Conservation (phyloP, 73 alveolate species). For the Chromera velia region DNA sequence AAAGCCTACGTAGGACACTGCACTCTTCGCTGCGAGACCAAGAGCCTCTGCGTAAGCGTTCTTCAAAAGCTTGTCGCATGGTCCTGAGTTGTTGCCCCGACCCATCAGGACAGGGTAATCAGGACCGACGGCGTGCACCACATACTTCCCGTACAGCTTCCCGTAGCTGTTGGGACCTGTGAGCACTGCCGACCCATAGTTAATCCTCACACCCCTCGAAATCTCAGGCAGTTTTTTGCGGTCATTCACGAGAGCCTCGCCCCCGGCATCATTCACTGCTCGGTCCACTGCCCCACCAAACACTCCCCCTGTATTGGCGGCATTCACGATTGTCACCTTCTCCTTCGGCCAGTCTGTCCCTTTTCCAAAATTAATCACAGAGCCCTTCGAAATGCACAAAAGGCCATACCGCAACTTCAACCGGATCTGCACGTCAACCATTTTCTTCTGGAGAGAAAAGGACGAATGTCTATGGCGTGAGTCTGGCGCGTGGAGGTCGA, state of each 20-base stretch:
- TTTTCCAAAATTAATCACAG: not conserved
- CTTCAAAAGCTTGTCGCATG: not conserved
- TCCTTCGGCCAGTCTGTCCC: not conserved
- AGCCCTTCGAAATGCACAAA: not conserved
- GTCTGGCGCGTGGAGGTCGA: too few relatives aligned
- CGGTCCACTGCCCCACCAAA: constrained; percentile 1
- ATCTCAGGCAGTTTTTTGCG: not conserved
- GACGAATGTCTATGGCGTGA: too few relatives aligned
- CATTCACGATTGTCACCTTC: not conserved
- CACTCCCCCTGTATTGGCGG: not conserved
- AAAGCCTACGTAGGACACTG: not conserved
- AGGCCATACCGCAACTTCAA: not conserved
- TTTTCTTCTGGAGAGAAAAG: too few relatives aligned
- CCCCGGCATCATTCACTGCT: not conserved
- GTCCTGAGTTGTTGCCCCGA: not conserved
- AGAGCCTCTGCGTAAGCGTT: not conserved
- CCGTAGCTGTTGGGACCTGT: not conserved
- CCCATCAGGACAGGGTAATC: not conserved
- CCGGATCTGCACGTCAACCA: not conserved
- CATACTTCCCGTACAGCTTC: not conserved
- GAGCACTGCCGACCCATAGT: not conserved
- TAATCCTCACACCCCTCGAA: not conserved
- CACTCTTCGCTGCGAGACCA: not conserved
- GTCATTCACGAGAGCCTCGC: not conserved
- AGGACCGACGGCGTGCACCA: not conserved